phyloP scores from a whole-genome alignment of 2,329 filamentous ascomycete genomes.

The Scolecobasidium constrictum region DNA sequence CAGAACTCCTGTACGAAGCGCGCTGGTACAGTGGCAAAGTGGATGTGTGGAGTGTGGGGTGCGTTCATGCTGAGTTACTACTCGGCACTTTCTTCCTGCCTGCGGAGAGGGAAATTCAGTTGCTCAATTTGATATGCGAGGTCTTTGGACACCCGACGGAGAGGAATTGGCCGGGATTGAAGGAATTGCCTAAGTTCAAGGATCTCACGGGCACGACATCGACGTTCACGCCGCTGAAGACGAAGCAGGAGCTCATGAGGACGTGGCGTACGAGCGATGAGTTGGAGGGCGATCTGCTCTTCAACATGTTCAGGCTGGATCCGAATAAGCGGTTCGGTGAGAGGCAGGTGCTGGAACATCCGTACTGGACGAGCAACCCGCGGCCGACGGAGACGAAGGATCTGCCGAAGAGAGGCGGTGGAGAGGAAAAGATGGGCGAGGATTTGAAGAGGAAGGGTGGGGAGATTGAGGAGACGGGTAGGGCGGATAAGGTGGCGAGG shows the following conservation, averaged over 20 bases:
- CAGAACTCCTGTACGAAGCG: constrained; percentile 85
- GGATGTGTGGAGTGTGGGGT: constrained; percentile 87
- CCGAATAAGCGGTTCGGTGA: constrained; percentile 77
- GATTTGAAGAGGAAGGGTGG: constrained; percentile 72
- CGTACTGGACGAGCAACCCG: constrained; percentile 78
- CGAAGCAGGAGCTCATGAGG: constrained; percentile 56
- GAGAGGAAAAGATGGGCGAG: constrained; percentile 64
- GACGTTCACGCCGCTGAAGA: constrained; percentile 30
- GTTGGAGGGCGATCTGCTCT: constrained; percentile 77
- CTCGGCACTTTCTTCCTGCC: constrained; percentile 74
- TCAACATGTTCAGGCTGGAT: constrained; percentile 75
- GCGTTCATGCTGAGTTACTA: constrained; percentile 86
- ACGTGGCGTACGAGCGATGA: constrained; percentile 70
- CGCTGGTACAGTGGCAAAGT: constrained; percentile 82
- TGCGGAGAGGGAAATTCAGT: constrained; percentile 75
- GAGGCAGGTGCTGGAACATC: constrained; percentile 64
- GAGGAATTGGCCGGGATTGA: constrained; percentile 90
- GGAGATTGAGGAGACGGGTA: constrained; percentile 46
- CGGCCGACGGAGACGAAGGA: constrained; percentile 72
- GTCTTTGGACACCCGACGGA: constrained; percentile 85
- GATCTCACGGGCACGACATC: constrained; percentile 39
- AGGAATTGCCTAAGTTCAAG: constrained; percentile 69
- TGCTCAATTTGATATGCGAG: constrained; percentile 74
- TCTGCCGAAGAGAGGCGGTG: constrained; percentile 66
- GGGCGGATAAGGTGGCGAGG: constrained; percentile 66